Evolutionary conservation across 2,329 filamentous ascomycete genomes (phyloP).

Genomic region (Thermoascus crustaceus): DNA sequence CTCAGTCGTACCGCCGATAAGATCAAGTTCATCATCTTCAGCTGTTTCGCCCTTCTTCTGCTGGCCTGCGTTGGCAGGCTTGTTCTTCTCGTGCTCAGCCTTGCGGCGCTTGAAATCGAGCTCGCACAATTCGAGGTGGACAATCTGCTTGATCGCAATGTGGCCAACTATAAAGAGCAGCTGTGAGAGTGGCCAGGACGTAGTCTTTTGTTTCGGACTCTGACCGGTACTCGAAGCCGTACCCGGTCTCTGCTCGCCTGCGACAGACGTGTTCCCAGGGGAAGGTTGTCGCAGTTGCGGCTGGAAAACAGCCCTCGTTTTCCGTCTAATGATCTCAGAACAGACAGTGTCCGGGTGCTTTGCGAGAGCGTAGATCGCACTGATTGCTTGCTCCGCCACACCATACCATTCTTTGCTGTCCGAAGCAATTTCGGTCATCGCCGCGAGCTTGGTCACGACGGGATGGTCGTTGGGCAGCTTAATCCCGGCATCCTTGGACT

Average conservation of each 20-base stretch:
- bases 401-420: constrained; percentile 94
- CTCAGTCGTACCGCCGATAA: constrained; percentile 93
- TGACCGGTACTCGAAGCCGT: constrained; percentile 27
- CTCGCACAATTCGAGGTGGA: constrained; percentile 94
- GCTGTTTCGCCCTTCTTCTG: constrained; percentile 48
- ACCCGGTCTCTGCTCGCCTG: constrained; percentile 24
- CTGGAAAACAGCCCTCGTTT: constrained; percentile 73
- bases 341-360: constrained; percentile 92
- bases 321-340: constrained; percentile 79
- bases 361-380: constrained; percentile 86
- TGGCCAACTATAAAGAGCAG: constrained; percentile 92
- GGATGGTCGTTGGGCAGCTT: constrained; percentile 89
- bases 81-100: constrained; percentile 43
- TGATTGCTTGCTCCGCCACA: constrained; percentile 90
- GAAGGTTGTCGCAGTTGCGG: constrained; percentile 26
- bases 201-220: constrained; percentile 54
- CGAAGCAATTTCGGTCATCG: constrained; percentile 75
- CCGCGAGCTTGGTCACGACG: constrained; percentile 69
- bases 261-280: constrained; percentile 18
- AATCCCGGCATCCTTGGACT: constrained; percentile 55
- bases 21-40: constrained; percentile 81
- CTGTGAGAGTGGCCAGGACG: constrained; percentile 69
- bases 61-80: constrained; percentile 34
- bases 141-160: constrained; percentile 97
- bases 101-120: constrained; percentile 96